Percentiles rank a stretch among this genome's conserved stretches.
Evolutionary conservation across 306 rosid species (phyloP).

Genomic region (Quercus engelmannii): DNA sequence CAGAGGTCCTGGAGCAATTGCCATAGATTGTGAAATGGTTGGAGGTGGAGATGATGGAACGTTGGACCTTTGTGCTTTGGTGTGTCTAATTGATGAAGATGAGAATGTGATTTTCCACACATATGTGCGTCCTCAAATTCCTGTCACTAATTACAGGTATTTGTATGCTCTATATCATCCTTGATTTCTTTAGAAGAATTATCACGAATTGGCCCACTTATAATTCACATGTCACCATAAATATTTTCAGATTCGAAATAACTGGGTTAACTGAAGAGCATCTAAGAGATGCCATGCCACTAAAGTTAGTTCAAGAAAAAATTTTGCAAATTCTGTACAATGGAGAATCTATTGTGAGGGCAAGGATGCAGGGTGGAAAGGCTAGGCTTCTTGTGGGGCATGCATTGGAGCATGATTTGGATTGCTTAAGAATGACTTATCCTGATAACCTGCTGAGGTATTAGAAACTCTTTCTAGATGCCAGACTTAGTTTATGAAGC

Average conservation of each 20-base stretch:
- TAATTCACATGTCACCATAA: not conserved
- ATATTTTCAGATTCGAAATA: conserved; percentile 56
- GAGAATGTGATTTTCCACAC: conserved; percentile 68
- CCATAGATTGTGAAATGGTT: conserved; percentile 86
- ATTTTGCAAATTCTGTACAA: conserved; percentile 57
- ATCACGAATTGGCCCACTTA: not conserved
- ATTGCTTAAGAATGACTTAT: conserved; percentile 62
- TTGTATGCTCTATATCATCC: conserved; percentile 11
- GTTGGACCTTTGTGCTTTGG: conserved; percentile 73
- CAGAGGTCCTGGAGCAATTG: conserved; percentile 44
- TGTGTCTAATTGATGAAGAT: conserved; percentile 71
- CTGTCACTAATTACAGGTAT: conserved; percentile 69
- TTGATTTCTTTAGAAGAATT: conserved; percentile 13
- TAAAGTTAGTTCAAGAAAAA: conserved; percentile 56
- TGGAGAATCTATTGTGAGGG: conserved; percentile 57
- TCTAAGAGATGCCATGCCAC: conserved; percentile 70
- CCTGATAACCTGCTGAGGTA: conserved; percentile 78
- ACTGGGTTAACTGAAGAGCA: conserved; percentile 77
- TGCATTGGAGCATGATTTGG: conserved; percentile 65
- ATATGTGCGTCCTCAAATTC: conserved; percentile 57
- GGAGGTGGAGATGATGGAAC: conserved; percentile 91
- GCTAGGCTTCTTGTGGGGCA: conserved; percentile 90
- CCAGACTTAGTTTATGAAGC: conserved; percentile 4
- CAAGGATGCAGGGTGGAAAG: conserved; percentile 60
- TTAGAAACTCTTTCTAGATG: conserved; percentile 3